phyloP scores from a whole-genome alignment of 208 protist species.

The Crithidia thermophila region DNA sequence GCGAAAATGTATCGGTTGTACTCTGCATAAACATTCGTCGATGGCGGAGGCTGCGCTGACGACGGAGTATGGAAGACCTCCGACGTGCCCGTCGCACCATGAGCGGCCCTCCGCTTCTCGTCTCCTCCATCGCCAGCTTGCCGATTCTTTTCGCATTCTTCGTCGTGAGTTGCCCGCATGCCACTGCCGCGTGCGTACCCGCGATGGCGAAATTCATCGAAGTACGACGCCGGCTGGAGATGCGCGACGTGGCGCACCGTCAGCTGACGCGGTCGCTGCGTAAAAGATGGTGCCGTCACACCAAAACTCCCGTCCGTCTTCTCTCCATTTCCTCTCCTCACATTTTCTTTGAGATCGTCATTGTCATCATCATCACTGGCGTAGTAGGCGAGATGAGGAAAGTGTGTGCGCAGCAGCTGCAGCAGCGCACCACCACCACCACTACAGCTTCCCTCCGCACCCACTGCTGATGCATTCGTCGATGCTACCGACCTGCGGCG shows the following conservation, averaged over 20 bases:
- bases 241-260: constrained; percentile 47
- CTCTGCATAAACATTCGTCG: neutral
- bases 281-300: too few species aligned
- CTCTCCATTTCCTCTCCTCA: too few species aligned
- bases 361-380: neutral
- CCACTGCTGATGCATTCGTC: neutral
- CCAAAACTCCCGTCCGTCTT: too few species aligned
- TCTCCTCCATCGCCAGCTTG: too few species aligned
- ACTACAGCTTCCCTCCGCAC: constrained; percentile 1
- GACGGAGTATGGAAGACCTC: too few species aligned
- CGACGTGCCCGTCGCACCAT: neutral
- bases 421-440: constrained; percentile 15
- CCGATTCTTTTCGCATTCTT: too few species aligned
- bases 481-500: neutral
- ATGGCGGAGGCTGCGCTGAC: too few species aligned
- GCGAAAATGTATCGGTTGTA: constrained; percentile 16
- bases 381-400: constrained; percentile 30
- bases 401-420: constrained; percentile 17
- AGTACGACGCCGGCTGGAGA: constrained; percentile 49
- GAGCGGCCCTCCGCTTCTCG: neutral
- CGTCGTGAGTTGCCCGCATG: neutral
- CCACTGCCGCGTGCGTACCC: neutral
- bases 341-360: too few species aligned
- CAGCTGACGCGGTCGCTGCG: constrained; percentile 29
- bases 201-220: constrained; percentile 12